A percentile compares a stretch with the other conserved stretches of the same genome.
phyloP scores from a whole-genome alignment of 768 basidiomycete species.

The Dendrothele bispora region DNA sequence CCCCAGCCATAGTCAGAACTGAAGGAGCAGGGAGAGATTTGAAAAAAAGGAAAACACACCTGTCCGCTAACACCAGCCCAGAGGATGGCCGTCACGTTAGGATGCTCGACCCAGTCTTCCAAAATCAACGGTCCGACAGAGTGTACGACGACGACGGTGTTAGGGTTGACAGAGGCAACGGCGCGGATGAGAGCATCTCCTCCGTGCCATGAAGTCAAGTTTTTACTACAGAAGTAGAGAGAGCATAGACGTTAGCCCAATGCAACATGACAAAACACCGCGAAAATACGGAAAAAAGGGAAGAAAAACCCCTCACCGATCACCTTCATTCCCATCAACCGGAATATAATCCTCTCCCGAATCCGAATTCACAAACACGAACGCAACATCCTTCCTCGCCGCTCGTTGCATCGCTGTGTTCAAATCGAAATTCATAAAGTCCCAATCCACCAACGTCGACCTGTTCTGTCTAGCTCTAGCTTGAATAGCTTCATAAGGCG shows the following conservation, averaged over 20 bases:
- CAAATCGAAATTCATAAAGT: conserved; percentile 70
- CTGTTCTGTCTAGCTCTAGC: conserved; percentile 63
- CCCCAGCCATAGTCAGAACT: too few relatives aligned
- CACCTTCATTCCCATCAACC: conserved; percentile 78
- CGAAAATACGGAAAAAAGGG: background rate
- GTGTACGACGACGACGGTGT: conserved; percentile 72
- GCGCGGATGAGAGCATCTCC: conserved; percentile 72
- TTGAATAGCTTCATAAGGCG: conserved; percentile 86
- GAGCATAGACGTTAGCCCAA: background rate
- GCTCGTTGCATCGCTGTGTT: conserved; percentile 46
- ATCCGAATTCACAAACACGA: conserved; percentile 83
- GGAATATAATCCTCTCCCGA: conserved; percentile 85
- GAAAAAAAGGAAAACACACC: background rate
- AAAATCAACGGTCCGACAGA: conserved; percentile 59
- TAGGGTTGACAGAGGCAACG: conserved; percentile 65
- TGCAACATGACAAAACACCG: conserved; percentile 2
- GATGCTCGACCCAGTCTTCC: conserved; percentile 70
- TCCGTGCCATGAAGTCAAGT: conserved; percentile 72
- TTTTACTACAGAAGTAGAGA: conserved; percentile 42
- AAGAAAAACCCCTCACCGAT: conserved; percentile 46
- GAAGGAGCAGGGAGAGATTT: too few relatives aligned
- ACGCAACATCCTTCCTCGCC: conserved; percentile 54
- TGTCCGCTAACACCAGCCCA: conserved; percentile 7
- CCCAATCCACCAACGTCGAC: conserved; percentile 66
- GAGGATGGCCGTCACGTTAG: conserved; percentile 63